These are phyloP conservation scores for Didymella pinodella DNA, from an alignment of 2,329 filamentous ascomycete species.

Conservation along the genomic window DNA sequence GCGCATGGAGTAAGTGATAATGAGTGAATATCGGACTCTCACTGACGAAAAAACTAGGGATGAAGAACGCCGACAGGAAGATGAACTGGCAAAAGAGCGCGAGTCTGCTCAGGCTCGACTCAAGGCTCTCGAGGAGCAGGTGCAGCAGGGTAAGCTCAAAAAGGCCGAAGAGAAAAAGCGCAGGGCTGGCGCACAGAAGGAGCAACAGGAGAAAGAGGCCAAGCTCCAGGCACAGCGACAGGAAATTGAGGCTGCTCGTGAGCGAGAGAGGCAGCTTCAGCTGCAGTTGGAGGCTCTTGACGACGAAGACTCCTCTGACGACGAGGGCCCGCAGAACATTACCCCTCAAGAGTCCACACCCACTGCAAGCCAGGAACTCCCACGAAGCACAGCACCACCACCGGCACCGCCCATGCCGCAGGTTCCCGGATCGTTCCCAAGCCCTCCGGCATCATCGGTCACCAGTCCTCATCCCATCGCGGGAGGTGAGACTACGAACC, in stretches of 20 bases:
- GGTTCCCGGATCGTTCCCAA: constrained; percentile 55
- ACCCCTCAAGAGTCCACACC: constrained; percentile 68
- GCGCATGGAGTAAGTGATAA: constrained; percentile 78
- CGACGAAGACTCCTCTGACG: constrained; percentile 72
- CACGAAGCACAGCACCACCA: constrained; percentile 55
- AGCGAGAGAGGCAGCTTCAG: constrained; percentile 88
- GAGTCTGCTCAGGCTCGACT: constrained; percentile 83
- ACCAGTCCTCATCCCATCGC: constrained; percentile 60
- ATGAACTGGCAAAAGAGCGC: constrained; percentile 80
- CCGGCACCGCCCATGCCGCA: constrained; percentile 55
- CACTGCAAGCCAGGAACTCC: constrained; percentile 64
- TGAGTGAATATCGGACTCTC: not conserved
- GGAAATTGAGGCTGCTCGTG: constrained; percentile 89
- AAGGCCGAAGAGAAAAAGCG: constrained; percentile 95
- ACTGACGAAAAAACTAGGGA: constrained; percentile 63
- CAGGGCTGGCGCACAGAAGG: constrained; percentile 86
- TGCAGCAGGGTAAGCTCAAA: constrained; percentile 89
- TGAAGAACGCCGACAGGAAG: constrained; percentile 76
- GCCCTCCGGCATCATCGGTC: constrained; percentile 59
- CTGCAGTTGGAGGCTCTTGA: constrained; percentile 82
- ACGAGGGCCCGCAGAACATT: constrained; percentile 77
- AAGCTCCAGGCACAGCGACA: constrained; percentile 84
- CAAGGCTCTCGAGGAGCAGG: constrained; percentile 90
- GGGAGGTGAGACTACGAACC: constrained; percentile 86
- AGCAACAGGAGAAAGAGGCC: constrained; percentile 87